A percentile compares a stretch with the other conserved stretches of the same genome.
Evolutionary conservation across 176 grass and related monocot genomes (phyloP).

Genomic region (Cenchrus fungigraminus): DNA sequence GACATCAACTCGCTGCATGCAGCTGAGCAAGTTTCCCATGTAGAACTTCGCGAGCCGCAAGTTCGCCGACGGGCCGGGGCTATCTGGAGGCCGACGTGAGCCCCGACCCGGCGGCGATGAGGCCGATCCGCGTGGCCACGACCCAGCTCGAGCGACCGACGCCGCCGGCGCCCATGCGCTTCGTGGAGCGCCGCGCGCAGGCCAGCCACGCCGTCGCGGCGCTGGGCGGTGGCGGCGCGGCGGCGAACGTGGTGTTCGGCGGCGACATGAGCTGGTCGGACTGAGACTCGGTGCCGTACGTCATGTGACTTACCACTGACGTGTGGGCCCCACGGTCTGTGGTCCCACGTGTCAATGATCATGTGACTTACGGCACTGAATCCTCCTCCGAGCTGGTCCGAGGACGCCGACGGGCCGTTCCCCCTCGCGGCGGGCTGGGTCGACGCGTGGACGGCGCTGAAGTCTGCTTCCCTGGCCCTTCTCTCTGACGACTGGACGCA

Average conservation of each 20-base stretch:
- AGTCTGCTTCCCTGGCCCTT: no score
- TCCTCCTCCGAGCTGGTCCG: conserved; percentile 18
- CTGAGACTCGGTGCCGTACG: no score
- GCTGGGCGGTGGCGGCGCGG: not conserved
- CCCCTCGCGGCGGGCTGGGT: not conserved
- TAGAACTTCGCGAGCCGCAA: not conserved
- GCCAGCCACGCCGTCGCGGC: not conserved
- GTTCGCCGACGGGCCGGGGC: not conserved
- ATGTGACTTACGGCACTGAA: no score
- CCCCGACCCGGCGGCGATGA: not conserved
- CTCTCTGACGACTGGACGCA: not conserved
- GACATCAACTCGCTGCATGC: no score
- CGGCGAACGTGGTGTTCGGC: not conserved
- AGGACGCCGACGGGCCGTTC: conserved; percentile 20
- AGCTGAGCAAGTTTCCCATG: conserved; percentile 10
- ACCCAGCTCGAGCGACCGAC: not conserved
- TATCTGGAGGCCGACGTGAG: not conserved
- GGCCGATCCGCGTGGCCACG: conserved; percentile 24
- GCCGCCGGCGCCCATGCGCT: not conserved
- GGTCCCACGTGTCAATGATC: no score
- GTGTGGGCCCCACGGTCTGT: no score
- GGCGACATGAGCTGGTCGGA: conserved; percentile 39
- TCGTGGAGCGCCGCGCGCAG: not conserved
- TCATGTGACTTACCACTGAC: no score
- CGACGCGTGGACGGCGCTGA: conserved; percentile 19